Conservation (phyloP, 2,329 filamentous ascomycete genomes). For the Graphilbum fragrans region DNA sequence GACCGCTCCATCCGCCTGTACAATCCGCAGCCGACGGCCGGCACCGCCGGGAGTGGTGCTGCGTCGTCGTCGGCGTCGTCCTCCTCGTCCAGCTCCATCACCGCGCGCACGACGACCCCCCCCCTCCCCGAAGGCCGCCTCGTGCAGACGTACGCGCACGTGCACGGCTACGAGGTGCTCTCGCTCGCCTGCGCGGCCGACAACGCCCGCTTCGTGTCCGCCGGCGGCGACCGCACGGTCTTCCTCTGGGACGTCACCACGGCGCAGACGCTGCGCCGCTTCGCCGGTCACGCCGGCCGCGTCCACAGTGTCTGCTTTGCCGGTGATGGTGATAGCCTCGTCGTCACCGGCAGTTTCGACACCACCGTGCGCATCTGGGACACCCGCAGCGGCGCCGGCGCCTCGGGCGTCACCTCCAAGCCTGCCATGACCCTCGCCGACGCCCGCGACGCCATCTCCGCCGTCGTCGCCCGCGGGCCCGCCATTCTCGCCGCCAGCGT, state of each 20-base stretch:
- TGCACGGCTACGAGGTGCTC: slow-evolving; percentile 83
- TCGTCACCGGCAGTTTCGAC: slow-evolving; percentile 66
- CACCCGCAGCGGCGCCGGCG: slow-evolving; percentile 32
- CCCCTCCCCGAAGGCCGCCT: slow-evolving; percentile 40
- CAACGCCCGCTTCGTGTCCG: slow-evolving; percentile 78
- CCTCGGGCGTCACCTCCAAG: slow-evolving; percentile 24
- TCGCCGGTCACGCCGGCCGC: slow-evolving; percentile 56
- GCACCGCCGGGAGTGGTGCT: background rate
- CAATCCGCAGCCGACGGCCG: slow-evolving; percentile 51
- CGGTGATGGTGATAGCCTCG: slow-evolving; percentile 59
- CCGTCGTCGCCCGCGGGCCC: slow-evolving; percentile 31
- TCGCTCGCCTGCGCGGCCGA: slow-evolving; percentile 61
- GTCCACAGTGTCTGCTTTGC: slow-evolving; percentile 73
- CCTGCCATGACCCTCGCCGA: slow-evolving; percentile 64
- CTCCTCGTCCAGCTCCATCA: slow-evolving; percentile 19
- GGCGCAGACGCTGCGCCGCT: slow-evolving; percentile 64
- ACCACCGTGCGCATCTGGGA: slow-evolving; percentile 71
- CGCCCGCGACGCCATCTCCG: slow-evolving; percentile 56
- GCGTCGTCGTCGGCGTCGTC: slow-evolving; percentile 1
- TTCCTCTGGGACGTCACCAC: slow-evolving; percentile 92
- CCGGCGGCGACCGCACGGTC: slow-evolving; percentile 78
- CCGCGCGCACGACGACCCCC: slow-evolving; percentile 13
- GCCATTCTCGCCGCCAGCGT: slow-evolving; percentile 68
- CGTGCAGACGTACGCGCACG: slow-evolving; percentile 74
- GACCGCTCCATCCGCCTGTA: slow-evolving; percentile 81